Evolutionary conservation across 257 asterid species (phyloP).

Genomic region (Cruciata laevipes): DNA sequence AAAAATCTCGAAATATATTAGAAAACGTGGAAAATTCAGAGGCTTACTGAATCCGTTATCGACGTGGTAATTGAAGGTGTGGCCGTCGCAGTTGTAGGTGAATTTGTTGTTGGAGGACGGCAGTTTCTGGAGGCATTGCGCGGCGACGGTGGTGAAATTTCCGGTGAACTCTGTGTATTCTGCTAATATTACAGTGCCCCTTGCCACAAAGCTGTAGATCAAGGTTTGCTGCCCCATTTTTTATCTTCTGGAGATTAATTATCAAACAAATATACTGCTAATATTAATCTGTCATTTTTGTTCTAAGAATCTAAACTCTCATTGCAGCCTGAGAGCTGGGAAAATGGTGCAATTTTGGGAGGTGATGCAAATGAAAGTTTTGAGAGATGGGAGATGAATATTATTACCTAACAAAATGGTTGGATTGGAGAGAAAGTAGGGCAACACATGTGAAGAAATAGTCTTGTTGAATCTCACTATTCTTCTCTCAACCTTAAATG

Average conservation of each 20-base stretch:
- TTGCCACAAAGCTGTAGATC: conserved; percentile 38
- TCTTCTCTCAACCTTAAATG: conserved; percentile 11
- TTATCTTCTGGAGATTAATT: background rate
- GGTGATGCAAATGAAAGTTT: conserved; percentile 4
- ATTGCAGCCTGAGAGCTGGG: background rate
- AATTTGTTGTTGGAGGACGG: conserved; percentile 42
- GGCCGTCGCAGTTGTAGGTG: conserved; percentile 46
- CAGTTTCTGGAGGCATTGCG: conserved; percentile 47
- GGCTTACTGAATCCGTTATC: conserved; percentile 52
- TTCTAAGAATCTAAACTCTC: background rate
- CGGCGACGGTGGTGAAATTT: conserved; percentile 38
- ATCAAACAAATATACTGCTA: background rate
- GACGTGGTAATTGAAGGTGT: conserved; percentile 46
- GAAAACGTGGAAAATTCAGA: background rate
- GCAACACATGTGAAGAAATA: background rate
- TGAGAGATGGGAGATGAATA: background rate
- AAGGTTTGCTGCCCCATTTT: conserved; percentile 40
- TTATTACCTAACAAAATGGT: background rate
- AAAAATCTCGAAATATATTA: too few relatives aligned
- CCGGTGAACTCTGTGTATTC: conserved; percentile 49
- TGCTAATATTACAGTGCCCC: conserved; percentile 38
- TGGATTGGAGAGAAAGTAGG: conserved; percentile 14
- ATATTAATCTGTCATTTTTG: background rate
- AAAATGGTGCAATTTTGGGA: conserved; percentile 2
- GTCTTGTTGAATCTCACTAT: background rate